Percentiles rank a stretch among this genome's conserved stretches.
These are phyloP conservation scores for Debaryomyces tyrocola DNA, from an alignment of 805 yeast species.

Conservation along the genomic window DNA sequence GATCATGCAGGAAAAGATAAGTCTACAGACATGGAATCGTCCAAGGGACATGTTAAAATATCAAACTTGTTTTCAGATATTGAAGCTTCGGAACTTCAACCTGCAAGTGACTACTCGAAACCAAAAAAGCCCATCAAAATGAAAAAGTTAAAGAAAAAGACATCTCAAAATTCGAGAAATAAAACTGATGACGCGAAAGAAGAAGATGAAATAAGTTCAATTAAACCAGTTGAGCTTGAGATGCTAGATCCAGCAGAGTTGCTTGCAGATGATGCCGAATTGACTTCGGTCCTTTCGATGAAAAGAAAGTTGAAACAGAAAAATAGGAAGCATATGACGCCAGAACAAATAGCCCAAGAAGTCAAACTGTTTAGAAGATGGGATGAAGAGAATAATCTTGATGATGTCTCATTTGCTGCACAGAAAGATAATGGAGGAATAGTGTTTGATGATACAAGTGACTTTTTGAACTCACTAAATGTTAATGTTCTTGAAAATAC, in stretches of 20 bases:
- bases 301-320: constrained; percentile 26
- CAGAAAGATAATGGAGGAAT: constrained; percentile 11
- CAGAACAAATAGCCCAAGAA: constrained; percentile 39
- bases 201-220: constrained; percentile 16
- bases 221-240: constrained; percentile 31
- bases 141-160: constrained; percentile 44
- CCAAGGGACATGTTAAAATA: not conserved
- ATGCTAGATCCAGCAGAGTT: constrained; percentile 23
- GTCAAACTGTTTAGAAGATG: constrained; percentile 23
- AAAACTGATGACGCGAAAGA: constrained; percentile 15
- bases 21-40: not conserved
- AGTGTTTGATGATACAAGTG: constrained; percentile 44
- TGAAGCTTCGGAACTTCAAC: constrained; percentile 4
- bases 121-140: constrained; percentile 29
- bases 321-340: constrained; percentile 24
- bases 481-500: not conserved
- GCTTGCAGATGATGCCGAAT: constrained; percentile 25
- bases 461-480: constrained; percentile 30
- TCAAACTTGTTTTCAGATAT: constrained; percentile 1
- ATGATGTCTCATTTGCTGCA: constrained; percentile 8
- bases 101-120: constrained; percentile 11
- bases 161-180: constrained; percentile 29
- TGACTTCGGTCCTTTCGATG: constrained; percentile 18
- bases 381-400: constrained; percentile 16
- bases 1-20: not conserved